Evolutionary conservation across 495 filamentous ascomycete genomes (phyloP).

Genomic region (Aspergillus affinis): DNA sequence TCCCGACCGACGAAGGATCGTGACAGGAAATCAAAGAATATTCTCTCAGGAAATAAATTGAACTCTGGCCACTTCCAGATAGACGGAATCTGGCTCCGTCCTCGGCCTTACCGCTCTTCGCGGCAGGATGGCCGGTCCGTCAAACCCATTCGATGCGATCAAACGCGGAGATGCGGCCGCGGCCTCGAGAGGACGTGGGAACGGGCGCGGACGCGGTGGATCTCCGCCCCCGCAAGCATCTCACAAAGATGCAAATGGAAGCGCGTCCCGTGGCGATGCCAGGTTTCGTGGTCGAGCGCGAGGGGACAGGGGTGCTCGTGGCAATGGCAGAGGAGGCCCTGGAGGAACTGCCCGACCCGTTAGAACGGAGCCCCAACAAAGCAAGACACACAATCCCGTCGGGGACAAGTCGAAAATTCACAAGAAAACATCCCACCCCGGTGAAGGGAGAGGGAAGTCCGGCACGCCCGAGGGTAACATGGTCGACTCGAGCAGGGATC

Average conservation of each 20-base stretch:
- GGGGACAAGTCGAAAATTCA: not conserved
- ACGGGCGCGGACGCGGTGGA: slow-evolving; percentile 37
- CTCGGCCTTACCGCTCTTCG: slow-evolving; percentile 26
- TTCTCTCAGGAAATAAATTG: not conserved
- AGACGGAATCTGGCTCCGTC: slow-evolving; percentile 14
- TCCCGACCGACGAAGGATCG: not conserved
- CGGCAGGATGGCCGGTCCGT: slow-evolving; percentile 41
- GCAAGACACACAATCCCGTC: not conserved
- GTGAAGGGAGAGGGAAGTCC: slow-evolving; percentile 17
- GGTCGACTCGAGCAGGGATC: slow-evolving; percentile 18
- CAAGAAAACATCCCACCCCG: slow-evolving; percentile 16
- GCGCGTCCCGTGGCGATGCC: slow-evolving; percentile 15
- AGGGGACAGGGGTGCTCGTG: slow-evolving; percentile 23
- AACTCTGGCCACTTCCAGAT: not conserved
- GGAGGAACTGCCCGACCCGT: slow-evolving; percentile 10
- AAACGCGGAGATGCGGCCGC: slow-evolving; percentile 31
- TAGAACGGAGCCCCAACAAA: slow-evolving; percentile 24
- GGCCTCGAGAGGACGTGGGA: slow-evolving; percentile 32
- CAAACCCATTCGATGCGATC: slow-evolving; percentile 35
- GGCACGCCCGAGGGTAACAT: slow-evolving; percentile 14
- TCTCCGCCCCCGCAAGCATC: slow-evolving; percentile 18
- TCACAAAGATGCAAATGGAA: slow-evolving; percentile 23
- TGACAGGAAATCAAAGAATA: not conserved
- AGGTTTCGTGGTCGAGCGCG: slow-evolving; percentile 31
- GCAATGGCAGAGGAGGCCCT: slow-evolving; percentile 24